These are phyloP conservation scores for Globisporangium ultimum DNA, from an alignment of 352 stramenopile species.

Conservation along the genomic window DNA sequence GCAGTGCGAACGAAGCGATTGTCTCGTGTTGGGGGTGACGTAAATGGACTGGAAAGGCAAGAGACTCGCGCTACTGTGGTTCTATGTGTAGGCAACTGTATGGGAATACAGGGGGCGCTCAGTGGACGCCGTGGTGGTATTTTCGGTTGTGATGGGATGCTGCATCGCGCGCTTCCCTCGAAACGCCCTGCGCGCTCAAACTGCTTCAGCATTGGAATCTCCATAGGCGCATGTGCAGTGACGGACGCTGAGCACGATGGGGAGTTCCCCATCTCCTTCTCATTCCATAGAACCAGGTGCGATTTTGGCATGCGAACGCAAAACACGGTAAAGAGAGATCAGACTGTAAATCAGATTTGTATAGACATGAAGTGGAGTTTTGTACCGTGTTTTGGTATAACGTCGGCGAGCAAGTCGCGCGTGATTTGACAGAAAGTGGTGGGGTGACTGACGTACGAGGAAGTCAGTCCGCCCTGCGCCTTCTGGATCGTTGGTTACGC, in stretches of 20 bases:
- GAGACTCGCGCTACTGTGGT: too few species aligned
- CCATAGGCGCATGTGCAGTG: neutral
- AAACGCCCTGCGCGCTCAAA: neutral
- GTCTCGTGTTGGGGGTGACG: too few species aligned
- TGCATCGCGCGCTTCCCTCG: neutral
- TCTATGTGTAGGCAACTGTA: too few species aligned
- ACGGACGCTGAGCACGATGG: neutral
- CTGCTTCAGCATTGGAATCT: neutral
- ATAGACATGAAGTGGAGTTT: neutral
- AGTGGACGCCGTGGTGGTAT: neutral
- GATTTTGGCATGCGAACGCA: too few species aligned
- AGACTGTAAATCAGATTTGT: neutral
- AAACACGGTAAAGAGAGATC: neutral
- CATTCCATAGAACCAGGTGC: neutral
- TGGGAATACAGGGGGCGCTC: too few species aligned
- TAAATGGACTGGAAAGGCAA: too few species aligned
- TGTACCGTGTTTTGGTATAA: neutral
- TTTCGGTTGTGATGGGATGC: conserved; percentile 1
- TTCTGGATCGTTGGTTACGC: too few species aligned
- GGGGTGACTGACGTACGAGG: neutral
- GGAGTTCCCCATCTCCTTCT: neutral
- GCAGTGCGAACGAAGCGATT: too few species aligned
- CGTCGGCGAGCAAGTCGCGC: neutral
- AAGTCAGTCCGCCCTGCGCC: neutral
- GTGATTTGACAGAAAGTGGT: neutral